Evolutionary conservation across 2,329 filamentous ascomycete species (phyloP).

Genomic region (Sodiomyces alkalinus): DNA sequence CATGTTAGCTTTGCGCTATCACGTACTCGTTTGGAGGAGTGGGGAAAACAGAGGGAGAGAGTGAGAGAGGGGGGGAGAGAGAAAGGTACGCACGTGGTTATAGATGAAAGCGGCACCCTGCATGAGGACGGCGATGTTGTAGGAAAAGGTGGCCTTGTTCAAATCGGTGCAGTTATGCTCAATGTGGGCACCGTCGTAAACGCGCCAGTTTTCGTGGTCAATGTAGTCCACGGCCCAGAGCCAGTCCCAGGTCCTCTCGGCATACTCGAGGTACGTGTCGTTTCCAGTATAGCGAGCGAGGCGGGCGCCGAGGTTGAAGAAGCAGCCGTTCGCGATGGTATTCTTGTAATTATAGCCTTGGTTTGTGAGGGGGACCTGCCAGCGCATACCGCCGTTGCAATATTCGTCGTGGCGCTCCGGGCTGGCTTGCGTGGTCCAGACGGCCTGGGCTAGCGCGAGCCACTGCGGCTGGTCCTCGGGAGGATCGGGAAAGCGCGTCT

Average conservation of each 20-base stretch:
- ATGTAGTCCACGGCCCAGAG: constrained; percentile 34
- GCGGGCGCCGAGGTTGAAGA: constrained; percentile 52
- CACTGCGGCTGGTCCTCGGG: constrained; percentile 38
- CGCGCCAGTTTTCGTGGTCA: constrained; percentile 40
- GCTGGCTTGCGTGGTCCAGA: constrained; percentile 46
- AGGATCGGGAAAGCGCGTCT: constrained; percentile 47
- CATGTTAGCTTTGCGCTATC: neutral
- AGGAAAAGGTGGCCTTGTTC: constrained; percentile 50
- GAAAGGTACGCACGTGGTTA: constrained; percentile 36
- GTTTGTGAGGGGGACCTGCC: constrained; percentile 66
- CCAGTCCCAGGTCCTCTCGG: constrained; percentile 49
- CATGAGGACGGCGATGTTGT: constrained; percentile 47
- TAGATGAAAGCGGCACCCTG: constrained; percentile 55
- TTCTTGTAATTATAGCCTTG: constrained; percentile 66
- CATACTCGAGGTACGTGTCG: constrained; percentile 46
- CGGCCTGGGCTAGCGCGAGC: constrained; percentile 52
- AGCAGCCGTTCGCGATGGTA: constrained; percentile 45
- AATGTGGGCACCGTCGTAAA: constrained; percentile 49
- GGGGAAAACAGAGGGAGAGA: neutral
- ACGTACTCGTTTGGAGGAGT: too few species aligned
- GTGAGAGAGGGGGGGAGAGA: too few species aligned
- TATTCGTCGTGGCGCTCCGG: constrained; percentile 46
- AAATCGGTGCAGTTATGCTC: constrained; percentile 43
- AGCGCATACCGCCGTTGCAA: constrained; percentile 57
- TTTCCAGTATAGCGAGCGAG: constrained; percentile 58